Percentiles rank a stretch among this genome's conserved stretches.
phyloP scores from a whole-genome alignment of 2,329 filamentous ascomycete species.

The Emydomyces testavorans region DNA sequence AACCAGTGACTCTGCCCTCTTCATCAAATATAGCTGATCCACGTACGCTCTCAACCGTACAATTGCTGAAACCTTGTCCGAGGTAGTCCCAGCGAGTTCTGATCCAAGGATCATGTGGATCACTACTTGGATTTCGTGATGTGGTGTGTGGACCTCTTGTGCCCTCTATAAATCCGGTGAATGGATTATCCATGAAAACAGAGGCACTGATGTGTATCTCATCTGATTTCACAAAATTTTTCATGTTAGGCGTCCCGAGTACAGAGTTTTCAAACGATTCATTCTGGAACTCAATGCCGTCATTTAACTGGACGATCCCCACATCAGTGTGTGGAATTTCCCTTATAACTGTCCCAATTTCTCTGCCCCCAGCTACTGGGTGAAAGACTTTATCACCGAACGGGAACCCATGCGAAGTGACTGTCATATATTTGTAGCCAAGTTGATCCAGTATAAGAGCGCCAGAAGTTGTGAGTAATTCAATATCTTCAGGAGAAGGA shows the following conservation, averaged over 20 bases:
- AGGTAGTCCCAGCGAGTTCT: constrained; percentile 13
- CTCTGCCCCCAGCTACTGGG: not conserved
- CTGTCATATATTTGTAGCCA: constrained; percentile 3
- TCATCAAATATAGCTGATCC: constrained; percentile 14
- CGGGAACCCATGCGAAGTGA: not conserved
- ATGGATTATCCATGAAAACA: not conserved
- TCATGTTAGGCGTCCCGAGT: not conserved
- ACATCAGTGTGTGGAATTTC: not conserved
- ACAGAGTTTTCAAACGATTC: not conserved
- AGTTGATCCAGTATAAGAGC: not conserved
- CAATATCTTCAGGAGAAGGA: not conserved
- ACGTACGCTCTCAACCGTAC: constrained; percentile 8
- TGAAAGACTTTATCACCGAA: constrained; percentile 10
- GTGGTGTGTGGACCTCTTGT: not conserved
- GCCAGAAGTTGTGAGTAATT: not conserved
- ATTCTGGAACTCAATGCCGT: not conserved
- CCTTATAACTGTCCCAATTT: not conserved
- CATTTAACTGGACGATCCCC: not conserved
- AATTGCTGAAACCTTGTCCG: constrained; percentile 7
- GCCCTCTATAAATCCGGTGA: not conserved
- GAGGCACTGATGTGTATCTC: not conserved
- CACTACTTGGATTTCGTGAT: not conserved
- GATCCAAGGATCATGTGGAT: constrained; percentile 5
- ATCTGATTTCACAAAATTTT: not conserved
- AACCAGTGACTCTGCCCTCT: constrained; percentile 9